Evolutionary conservation across 768 basidiomycete genomes (phyloP), one percentile per base, ranked within the genome.

Genomic region (Phylloporus rhodoxanthus): DNA sequence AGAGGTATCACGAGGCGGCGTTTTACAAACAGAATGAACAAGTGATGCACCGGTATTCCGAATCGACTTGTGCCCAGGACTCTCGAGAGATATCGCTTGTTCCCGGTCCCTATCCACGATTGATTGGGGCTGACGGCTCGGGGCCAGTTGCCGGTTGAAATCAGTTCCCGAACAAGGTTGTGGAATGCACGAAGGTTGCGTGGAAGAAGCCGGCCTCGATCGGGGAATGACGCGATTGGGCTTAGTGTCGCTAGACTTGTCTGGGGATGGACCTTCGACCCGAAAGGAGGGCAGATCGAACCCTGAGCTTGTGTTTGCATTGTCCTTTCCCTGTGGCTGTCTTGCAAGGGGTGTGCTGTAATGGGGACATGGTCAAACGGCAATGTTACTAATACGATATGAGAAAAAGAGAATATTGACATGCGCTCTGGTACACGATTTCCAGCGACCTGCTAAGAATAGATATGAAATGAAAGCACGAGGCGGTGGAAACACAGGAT

Each of bases 241-340:
- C 26, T 15, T 41, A 13, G 10, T 19, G 8, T 46, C 43, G n/a
- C 25, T 36, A 37, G 42, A 37, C 25, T 43, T 21, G 19, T 51
- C 48, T 20, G 53, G 39, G 11, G 62, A 53, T 2, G 59, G 62
- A 23, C 45, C 33, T 37, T 59, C 49, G 33, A 60, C 38, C 26
- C 51, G 51, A 49, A 65, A 52, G 11, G 49, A 57, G 8, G 54
- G 52, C 6, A 60, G 32, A 54, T 52, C 46, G 50, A 54, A 59
- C 52, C 28, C 49, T 51, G 60, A 48, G 46, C 34, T 57, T 52
- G 51, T 14, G 21, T 41, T 51, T 40, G 17, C 32, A 15, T 36
- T 14, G 25, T 21, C 29, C n/a, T 38, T 3, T 25, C 14, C 23
- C 41, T 20, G 57, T 54, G 48, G 54, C 55, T 50, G 54, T 33